Conservation (phyloP, 345 rosid genomes). For the Populus simonii region DNA sequence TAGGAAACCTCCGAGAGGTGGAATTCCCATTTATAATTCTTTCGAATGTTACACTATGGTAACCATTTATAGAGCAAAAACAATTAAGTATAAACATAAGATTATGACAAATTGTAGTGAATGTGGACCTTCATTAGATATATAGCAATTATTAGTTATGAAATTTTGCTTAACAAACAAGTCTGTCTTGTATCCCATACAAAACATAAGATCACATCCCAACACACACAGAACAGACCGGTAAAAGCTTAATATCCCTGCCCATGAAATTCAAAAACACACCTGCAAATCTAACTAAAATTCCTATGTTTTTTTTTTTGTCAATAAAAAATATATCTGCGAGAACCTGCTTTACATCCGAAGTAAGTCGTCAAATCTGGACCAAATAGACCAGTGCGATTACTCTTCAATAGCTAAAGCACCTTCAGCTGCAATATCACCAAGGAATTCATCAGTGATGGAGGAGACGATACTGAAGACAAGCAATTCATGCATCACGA, state of each 20-base stretch:
- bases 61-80: not conserved
- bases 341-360: conserved; percentile 33
- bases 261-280: conserved; percentile 8
- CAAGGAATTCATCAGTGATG: not conserved
- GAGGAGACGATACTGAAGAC: not conserved
- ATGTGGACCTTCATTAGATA: not conserved
- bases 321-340: conserved; percentile 24
- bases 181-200: conserved; percentile 5
- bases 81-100: not conserved
- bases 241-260: conserved; percentile 1
- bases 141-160: not conserved
- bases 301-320: conserved; percentile 21
- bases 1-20: too few relatives aligned
- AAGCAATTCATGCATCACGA: not conserved
- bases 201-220: conserved; percentile 15
- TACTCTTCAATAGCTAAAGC: conserved; percentile 27
- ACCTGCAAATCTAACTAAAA: conserved; percentile 31
- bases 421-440: conserved; percentile 42
- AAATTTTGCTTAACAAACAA: conserved; percentile 8
- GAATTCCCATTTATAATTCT: not conserved
- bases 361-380: conserved; percentile 22
- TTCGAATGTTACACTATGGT: not conserved
- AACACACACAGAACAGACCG: conserved; percentile 6
- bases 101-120: not conserved
- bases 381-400: conserved; percentile 10